A percentile compares a stretch with the other conserved stretches of the same genome.
phyloP scores from a whole-genome alignment of 305 asterid genomes.

The Lippia alba region DNA sequence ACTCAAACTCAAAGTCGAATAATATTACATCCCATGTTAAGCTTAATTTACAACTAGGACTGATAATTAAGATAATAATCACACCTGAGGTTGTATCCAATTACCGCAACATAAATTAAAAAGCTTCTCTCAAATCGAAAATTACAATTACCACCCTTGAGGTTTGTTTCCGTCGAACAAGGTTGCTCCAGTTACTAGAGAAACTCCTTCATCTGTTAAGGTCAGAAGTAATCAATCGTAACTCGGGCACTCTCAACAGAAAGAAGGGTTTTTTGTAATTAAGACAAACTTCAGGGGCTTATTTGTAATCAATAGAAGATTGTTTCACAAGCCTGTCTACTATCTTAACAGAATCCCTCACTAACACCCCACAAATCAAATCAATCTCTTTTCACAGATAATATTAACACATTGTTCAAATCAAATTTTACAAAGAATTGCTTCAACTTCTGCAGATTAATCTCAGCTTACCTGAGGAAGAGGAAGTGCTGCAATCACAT shows the following conservation, averaged over 20 bases:
- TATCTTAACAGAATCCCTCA: background rate
- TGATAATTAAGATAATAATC: too few species aligned
- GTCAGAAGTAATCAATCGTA: too few species aligned
- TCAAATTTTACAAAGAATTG: background rate
- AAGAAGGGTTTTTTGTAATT: too few species aligned
- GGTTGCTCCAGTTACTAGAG: too few species aligned
- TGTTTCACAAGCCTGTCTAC: background rate
- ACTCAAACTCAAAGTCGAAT: background rate
- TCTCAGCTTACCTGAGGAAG: slow-evolving; percentile 73
- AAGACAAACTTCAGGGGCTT: too few species aligned
- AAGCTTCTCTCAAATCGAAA: too few species aligned
- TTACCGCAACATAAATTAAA: too few species aligned
- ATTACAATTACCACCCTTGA: too few species aligned
- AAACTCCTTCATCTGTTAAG: too few species aligned
- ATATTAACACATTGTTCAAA: background rate
- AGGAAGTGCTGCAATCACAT: slow-evolving; percentile 71
- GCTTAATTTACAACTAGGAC: background rate
- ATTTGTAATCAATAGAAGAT: background rate
- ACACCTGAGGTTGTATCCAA: too few species aligned
- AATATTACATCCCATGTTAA: background rate
- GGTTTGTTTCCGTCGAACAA: too few species aligned
- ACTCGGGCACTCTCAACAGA: too few species aligned
- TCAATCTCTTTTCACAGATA: background rate
- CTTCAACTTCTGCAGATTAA: slow-evolving; percentile 11
- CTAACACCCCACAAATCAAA: slow-evolving; percentile 9